Percentiles rank a stretch among this genome's conserved stretches.
Evolutionary conservation across 106 monocot genomes (phyloP).

Genomic region (Narthecium ossifragum): DNA sequence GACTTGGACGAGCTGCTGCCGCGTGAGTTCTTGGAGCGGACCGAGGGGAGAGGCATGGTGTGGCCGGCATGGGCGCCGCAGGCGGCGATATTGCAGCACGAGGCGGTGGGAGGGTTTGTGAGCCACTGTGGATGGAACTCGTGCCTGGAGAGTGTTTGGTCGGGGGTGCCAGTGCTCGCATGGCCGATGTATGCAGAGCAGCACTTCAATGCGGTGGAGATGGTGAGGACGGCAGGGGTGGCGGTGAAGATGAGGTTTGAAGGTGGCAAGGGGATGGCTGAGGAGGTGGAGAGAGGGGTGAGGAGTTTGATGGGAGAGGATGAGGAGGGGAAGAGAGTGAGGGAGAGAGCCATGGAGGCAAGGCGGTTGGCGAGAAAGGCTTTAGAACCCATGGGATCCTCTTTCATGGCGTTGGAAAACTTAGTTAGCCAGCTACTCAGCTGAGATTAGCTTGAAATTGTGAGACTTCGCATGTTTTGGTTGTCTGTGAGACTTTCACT

Average conservation of each 20-base stretch:
- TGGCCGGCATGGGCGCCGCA: too few species aligned
- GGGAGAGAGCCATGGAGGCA: neutral
- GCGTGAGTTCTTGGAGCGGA: neutral
- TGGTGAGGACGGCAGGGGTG: neutral
- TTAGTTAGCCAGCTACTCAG: too few species aligned
- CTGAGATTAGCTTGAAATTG: too few species aligned
- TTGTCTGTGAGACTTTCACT: too few species aligned
- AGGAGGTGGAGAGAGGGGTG: conserved; percentile 1
- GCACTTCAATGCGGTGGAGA: neutral
- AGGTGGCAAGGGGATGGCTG: too few species aligned
- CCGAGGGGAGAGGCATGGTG: too few species aligned
- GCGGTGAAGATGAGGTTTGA: neutral
- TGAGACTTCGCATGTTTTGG: too few species aligned
- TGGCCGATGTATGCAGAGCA: conserved; percentile 2
- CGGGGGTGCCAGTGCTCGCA: neutral
- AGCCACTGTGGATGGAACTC: too few species aligned
- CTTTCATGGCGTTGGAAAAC: neutral
- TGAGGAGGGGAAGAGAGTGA: neutral
- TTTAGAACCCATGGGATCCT: neutral
- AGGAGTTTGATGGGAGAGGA: neutral
- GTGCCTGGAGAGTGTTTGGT: neutral
- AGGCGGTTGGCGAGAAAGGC: neutral
- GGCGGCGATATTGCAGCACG: too few species aligned
- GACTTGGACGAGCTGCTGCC: neutral
- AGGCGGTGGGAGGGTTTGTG: too few species aligned